These are phyloP conservation scores for Turritis glabra DNA, from an alignment of 345 rosid genomes.

Conservation along the genomic window DNA sequence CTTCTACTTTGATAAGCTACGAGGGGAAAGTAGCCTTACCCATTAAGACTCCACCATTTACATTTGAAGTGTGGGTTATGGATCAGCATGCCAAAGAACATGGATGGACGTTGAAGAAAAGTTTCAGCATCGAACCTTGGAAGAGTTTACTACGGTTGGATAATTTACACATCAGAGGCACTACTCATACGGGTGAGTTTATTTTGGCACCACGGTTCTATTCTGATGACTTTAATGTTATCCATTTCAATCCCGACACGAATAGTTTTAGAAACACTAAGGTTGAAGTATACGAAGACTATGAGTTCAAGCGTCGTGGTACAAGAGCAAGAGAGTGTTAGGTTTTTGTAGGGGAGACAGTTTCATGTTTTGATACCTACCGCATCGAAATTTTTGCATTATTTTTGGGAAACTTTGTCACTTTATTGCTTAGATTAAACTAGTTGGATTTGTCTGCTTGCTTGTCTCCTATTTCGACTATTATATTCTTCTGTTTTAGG, in stretches of 20 bases:
- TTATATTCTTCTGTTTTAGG: background rate
- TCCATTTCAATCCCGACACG: background rate
- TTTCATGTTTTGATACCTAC: background rate
- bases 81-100: background rate
- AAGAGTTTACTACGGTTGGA: background rate
- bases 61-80: slow-evolving; percentile 15
- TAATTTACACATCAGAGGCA: background rate
- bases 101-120: background rate
- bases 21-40: background rate
- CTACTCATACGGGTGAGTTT: background rate
- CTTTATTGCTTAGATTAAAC: background rate
- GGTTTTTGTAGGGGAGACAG: background rate
- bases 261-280: background rate
- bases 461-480: background rate
- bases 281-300: background rate
- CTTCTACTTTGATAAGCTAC: background rate
- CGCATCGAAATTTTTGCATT: background rate
- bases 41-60: background rate
- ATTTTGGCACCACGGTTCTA: background rate
- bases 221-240: background rate
- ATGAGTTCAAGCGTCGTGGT: background rate
- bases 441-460: background rate
- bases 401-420: background rate
- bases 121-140: slow-evolving; percentile 1
- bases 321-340: background rate